Conservation (phyloP, 2,329 filamentous ascomycete species). For the Aspergillus japonicus region DNA sequence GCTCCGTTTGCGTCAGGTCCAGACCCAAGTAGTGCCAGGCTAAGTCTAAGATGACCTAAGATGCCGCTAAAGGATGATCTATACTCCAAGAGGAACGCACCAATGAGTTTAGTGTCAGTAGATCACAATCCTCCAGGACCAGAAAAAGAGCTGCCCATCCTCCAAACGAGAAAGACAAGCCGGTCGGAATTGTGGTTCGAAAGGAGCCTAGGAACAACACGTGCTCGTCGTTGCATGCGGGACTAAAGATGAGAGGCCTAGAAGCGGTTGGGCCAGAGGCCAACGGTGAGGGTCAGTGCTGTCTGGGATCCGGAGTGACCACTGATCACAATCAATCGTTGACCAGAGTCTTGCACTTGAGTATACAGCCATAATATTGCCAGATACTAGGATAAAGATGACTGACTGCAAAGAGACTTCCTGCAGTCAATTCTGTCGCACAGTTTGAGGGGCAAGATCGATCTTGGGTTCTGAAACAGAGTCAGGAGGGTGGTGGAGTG, state of each 20-base stretch:
- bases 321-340: not conserved
- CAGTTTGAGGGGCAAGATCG: not conserved
- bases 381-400: not conserved
- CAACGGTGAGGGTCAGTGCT: not conserved
- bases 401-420: not conserved
- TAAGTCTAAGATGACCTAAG: not conserved
- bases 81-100: not conserved
- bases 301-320: not conserved
- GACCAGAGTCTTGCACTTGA: not conserved
- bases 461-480: not conserved
- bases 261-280: not conserved
- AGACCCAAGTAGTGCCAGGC: not conserved
- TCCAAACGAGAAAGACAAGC: not conserved
- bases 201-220: slow-evolving; percentile 14
- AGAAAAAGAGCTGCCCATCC: slow-evolving; percentile 3
- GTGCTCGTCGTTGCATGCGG: slow-evolving; percentile 24
- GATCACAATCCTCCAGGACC: not conserved
- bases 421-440: no score
- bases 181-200: not conserved
- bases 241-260: slow-evolving; percentile 7
- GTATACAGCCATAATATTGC: not conserved
- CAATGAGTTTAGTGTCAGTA: not conserved
- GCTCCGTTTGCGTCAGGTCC: not conserved
- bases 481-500: not conserved
- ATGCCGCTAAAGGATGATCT: not conserved